Base-by-base conservation (phyloP, 768 basidiomycete species). In the Fomitopsis serialis region DNA sequence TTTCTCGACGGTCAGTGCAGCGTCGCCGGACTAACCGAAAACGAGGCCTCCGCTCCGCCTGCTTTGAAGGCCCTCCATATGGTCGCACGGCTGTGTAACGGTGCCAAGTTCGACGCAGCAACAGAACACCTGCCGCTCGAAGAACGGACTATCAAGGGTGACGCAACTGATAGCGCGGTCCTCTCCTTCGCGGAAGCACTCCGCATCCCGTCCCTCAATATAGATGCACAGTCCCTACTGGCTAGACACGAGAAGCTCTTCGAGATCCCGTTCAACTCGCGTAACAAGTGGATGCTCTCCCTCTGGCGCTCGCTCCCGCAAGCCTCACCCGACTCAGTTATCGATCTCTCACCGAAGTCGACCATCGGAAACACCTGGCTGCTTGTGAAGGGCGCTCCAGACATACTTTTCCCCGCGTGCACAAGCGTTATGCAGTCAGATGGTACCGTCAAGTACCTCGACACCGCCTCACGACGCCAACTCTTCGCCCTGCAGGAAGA, bases 251-350 rank as follows among this genome's bases (percentile, higher is more conserved):
- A 57, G 17, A 58, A 65, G 34, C 52, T 66, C 29, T 64, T 65
- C 58, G 65, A 68, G n/a, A n/a, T n/a, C n/a, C n/a, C n/a, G n/a
- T n/a, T n/a, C n/a, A n/a, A n/a, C n/a, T n/a, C n/a, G n/a, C 74
- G 74, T 58, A 72, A 79, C 58, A 84, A 83, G 62, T 82, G 74
- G 74, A 82, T 82, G 76, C 70, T 82, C 45, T 78, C 74, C 48
- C 67, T 78, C 50, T 57, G 72, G 23, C 61, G 58, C 43, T 3
- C 23, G 34, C 1, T 10, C 21, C 68, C 48, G 66, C 68, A 56
- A 22, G 6, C 23, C 44, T n/a, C 23, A 15, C 12, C 24, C 7
- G 42, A 51, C n/a, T n/a, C n/a, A 61, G 56, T 63, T 59, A 50
- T 46, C 29, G 60, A 75, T 48, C 60, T 73, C 48, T 66, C 54